These are phyloP conservation scores for Annulohypoxylon maeteangense DNA, from an alignment of 495 filamentous ascomycete genomes.

Conservation along the genomic window DNA sequence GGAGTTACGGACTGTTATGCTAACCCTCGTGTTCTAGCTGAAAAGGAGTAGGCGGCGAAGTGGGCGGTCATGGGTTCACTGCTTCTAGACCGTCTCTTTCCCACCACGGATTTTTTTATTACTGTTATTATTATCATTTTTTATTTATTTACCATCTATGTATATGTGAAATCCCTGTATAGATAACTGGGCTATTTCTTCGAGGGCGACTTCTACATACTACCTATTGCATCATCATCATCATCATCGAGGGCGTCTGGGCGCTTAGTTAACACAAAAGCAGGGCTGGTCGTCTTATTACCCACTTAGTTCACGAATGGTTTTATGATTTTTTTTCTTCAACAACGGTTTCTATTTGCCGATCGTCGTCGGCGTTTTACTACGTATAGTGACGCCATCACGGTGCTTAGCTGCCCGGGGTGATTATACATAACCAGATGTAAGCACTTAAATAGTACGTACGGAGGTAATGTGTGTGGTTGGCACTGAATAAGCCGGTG, in stretches of 20 bases:
- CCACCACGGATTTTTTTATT: not conserved
- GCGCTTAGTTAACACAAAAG: conserved; percentile 28
- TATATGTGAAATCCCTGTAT: conserved; percentile 17
- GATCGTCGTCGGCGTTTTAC: not conserved
- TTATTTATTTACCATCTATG: not conserved
- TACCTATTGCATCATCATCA: conserved; percentile 22
- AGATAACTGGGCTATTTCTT: conserved; percentile 18
- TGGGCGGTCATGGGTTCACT: conserved; percentile 3
- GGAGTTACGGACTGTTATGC: conserved; percentile 19
- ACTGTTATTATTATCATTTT: not conserved
- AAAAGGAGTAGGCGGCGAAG: conserved; percentile 2
- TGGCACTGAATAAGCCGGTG: not conserved
- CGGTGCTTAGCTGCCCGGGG: not conserved
- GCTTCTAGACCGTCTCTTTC: conserved; percentile 5
- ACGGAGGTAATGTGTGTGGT: too few species aligned
- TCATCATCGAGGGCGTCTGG: conserved; percentile 28
- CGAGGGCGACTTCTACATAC: conserved; percentile 25
- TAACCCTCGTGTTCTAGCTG: conserved; percentile 1
- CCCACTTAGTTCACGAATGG: conserved; percentile 13
- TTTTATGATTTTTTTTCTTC: not conserved
- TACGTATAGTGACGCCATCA: not conserved
- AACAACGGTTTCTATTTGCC: not conserved
- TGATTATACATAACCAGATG: too few species aligned
- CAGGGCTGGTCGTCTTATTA: conserved; percentile 4
- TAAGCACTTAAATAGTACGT: not conserved